Evolutionary conservation across 73 alveolate genomes (phyloP), one percentile per base, ranked within the genome.

Genomic region (Blepharisma japonicum): DNA sequence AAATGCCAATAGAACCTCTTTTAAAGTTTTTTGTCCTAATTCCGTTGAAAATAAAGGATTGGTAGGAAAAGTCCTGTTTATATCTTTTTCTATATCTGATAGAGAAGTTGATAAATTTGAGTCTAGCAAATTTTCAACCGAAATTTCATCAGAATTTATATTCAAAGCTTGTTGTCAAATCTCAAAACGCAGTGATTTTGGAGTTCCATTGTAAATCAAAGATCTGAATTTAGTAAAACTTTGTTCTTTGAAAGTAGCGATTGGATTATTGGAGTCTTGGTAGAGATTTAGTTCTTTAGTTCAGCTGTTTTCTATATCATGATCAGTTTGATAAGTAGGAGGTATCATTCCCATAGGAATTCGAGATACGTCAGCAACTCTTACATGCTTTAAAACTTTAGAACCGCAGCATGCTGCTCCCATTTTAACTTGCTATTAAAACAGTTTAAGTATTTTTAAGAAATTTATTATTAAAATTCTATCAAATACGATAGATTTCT

Each of bases 351-450:
- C 42, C 42, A 32, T 32, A 32, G 42, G 42, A 32, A 32, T 3
- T 32, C 42, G 42, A 32, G 42, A 32, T 32, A 32, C 42, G 50
- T 61, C 74, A 20, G 49, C 18, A 25, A 9, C 23, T 25, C 11
- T 9, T 9, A 11, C 74, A 14, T 61, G 74, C 4, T 14, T 25
- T 61, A 14, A 14, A 25, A 20, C 11, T 25, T 61, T 61, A n/a
- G 49, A 14, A 18, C 49, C 38, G 5, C 74, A 61, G 46, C 74
- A 61, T 14, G 47, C 74, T 14, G 74, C 74, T n/a, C 74, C 74
- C 74, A 61, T 61, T 61, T 61, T 53, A 53, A 53, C 42, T 32
- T 32, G 42, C 42, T 32, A 32, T 32, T 32, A 32, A 32, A 32
- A 3, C 42, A 32, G 42, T 32, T 32, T 32, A 32, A 1, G 42